Percentiles rank a stretch among this genome's conserved stretches.
Conservation (phyloP, 495 filamentous ascomycete genomes). For the Friedmanniomyces simplex region DNA sequence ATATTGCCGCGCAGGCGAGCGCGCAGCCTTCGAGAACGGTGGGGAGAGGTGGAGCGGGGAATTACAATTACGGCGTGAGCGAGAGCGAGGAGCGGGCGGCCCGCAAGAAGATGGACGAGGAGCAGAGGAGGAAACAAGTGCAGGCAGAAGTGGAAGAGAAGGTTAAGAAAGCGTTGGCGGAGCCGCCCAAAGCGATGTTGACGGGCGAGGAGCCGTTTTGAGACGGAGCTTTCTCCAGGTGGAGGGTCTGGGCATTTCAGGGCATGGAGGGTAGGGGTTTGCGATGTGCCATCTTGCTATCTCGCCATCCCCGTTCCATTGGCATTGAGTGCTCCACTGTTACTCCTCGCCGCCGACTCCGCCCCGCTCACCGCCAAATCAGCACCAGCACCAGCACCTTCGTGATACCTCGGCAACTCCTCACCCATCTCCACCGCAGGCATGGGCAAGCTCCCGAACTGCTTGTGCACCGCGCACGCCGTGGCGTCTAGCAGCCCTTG, state of each 20-base stretch:
- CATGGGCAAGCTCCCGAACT: neutral
- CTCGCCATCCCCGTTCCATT: neutral
- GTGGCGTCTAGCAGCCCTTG: slow-evolving; percentile 5
- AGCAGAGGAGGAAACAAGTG: slow-evolving; percentile 32
- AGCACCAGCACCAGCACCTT: neutral
- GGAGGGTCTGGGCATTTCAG: too few relatives aligned
- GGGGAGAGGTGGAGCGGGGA: slow-evolving; percentile 52
- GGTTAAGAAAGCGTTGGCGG: slow-evolving; percentile 7
- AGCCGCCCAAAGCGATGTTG: slow-evolving; percentile 15
- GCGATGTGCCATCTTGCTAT: neutral
- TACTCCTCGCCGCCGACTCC: too few relatives aligned
- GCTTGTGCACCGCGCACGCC: neutral
- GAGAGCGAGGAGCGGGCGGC: slow-evolving; percentile 20
- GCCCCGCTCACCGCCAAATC: neutral
- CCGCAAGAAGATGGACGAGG: slow-evolving; percentile 28
- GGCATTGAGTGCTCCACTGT: too few relatives aligned
- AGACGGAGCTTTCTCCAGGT: neutral
- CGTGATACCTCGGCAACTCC: slow-evolving; percentile 1
- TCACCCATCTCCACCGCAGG: neutral
- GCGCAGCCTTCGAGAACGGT: slow-evolving; percentile 6
- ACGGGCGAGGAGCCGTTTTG: slow-evolving; percentile 2
- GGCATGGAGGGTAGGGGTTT: neutral
- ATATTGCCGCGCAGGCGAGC: neutral
- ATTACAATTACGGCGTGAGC: slow-evolving; percentile 33
- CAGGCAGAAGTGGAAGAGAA: slow-evolving; percentile 38